Conservation (phyloP, 2,329 filamentous ascomycete species). For the Fusarium subglutinans region DNA sequence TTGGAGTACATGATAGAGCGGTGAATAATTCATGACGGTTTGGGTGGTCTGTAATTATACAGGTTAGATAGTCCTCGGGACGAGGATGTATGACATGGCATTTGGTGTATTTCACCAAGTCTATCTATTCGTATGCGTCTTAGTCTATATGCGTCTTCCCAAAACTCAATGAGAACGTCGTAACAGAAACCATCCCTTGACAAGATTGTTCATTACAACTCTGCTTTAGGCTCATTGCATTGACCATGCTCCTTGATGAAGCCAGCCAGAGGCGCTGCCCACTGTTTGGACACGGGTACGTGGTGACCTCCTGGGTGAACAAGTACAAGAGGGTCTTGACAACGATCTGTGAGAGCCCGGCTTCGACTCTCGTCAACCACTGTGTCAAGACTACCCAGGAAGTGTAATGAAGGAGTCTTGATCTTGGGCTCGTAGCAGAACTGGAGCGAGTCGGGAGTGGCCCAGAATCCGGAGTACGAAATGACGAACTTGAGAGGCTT, state of each 20-base stretch:
- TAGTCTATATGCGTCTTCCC: conserved; percentile 18
- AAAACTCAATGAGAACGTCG: neutral
- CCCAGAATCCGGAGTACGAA: conserved; percentile 80
- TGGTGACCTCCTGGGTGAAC: conserved; percentile 92
- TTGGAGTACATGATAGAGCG: conserved; percentile 41
- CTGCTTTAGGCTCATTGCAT: conserved; percentile 36
- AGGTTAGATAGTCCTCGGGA: conserved; percentile 47
- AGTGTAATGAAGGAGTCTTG: conserved; percentile 80
- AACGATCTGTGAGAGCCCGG: conserved; percentile 72
- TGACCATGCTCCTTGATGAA: conserved; percentile 66
- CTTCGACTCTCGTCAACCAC: conserved; percentile 85
- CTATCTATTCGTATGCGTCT: conserved; percentile 38
- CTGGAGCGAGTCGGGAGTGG: conserved; percentile 67
- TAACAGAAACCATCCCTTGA: neutral
- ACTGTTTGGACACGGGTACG: conserved; percentile 84
- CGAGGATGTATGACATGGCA: conserved; percentile 46
- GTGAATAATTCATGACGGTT: conserved; percentile 42
- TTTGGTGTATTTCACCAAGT: conserved; percentile 37
- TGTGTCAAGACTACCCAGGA: conserved; percentile 84
- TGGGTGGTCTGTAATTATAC: conserved; percentile 48
- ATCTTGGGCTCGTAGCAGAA: conserved; percentile 78
- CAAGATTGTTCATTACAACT: conserved; percentile 24
- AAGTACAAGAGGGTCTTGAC: conserved; percentile 62
- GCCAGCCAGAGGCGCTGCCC: conserved; percentile 76
- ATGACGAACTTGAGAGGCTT: conserved; percentile 73